Conservation (phyloP, 768 basidiomycete genomes). For the Tulasnella sp. region DNA sequence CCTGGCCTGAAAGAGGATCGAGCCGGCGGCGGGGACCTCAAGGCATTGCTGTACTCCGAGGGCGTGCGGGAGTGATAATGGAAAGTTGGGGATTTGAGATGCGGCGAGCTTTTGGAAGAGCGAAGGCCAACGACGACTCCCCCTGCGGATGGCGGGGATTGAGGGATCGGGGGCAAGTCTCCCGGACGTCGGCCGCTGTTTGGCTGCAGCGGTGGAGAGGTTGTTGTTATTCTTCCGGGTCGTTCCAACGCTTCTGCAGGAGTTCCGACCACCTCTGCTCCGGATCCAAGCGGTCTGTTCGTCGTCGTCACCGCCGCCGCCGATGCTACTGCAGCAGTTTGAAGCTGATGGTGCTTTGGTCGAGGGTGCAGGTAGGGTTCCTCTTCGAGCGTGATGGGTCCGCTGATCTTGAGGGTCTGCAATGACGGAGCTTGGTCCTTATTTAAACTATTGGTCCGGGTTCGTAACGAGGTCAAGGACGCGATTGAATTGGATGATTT, state of each 20-base stretch:
- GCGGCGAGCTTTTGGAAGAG: constrained; percentile 33
- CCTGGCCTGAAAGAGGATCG: constrained; percentile 36
- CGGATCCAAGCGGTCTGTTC: constrained; percentile 55
- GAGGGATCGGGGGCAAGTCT: constrained; percentile 54
- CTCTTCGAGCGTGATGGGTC: not conserved
- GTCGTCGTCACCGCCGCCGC: no score
- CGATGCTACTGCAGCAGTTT: not conserved
- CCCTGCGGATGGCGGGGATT: constrained; percentile 41
- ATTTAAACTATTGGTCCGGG: constrained; percentile 1
- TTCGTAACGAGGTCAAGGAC: not conserved
- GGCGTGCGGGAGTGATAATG: constrained; percentile 12
- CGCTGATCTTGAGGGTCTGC: constrained; percentile 20
- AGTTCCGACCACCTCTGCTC: constrained; percentile 71
- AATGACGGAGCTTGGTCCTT: not conserved
- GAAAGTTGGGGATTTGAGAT: constrained; percentile 32
- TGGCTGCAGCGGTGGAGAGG: no score
- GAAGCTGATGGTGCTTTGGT: constrained; percentile 1
- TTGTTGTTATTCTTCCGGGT: not conserved
- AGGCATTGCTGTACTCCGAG: not conserved
- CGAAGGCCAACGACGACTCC: not conserved
- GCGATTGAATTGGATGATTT: constrained; percentile 18
- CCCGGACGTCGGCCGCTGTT: not conserved
- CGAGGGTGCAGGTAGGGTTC: not conserved
- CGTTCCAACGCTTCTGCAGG: constrained; percentile 66
- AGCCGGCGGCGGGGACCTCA: constrained; percentile 34